Percentiles rank a stretch among this genome's conserved stretches.
phyloP scores from a whole-genome alignment of 2,329 filamentous ascomycete species.

The Fusarium graminum region DNA sequence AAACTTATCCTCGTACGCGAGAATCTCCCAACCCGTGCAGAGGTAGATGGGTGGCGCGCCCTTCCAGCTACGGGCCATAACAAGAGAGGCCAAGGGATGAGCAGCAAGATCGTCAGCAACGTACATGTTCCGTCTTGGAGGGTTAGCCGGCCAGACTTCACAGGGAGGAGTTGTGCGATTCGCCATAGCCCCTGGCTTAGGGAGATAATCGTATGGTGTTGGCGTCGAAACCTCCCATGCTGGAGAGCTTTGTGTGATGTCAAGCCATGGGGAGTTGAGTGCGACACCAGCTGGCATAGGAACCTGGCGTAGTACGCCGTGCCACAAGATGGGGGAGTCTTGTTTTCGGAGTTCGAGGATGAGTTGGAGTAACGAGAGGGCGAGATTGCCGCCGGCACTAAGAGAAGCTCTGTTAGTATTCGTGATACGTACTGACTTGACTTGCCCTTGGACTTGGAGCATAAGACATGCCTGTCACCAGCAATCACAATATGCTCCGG shows the following conservation, averaged over 20 bases:
- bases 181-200: constrained; percentile 61
- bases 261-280: constrained; percentile 76
- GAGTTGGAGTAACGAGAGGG: constrained; percentile 75
- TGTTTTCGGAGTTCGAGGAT: constrained; percentile 71
- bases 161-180: constrained; percentile 58
- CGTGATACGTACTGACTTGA: not conserved
- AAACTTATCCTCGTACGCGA: constrained; percentile 75
- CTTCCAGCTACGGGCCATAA: constrained; percentile 71
- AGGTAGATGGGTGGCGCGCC: constrained; percentile 76
- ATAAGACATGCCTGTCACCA: constrained; percentile 71
- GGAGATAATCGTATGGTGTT: constrained; percentile 57
- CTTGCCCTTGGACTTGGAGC: constrained; percentile 1
- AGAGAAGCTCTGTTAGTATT: constrained; percentile 25
- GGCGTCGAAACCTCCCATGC: constrained; percentile 48
- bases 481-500: constrained; percentile 76
- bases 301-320: constrained; percentile 68
- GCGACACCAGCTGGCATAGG: constrained; percentile 76
- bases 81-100: constrained; percentile 77
- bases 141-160: constrained; percentile 67
- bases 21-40: constrained; percentile 77
- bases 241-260: constrained; percentile 70
- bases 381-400: constrained; percentile 80
- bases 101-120: constrained; percentile 65
- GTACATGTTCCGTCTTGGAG: constrained; percentile 68
- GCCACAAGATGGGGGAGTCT: constrained; percentile 66